phyloP scores from a whole-genome alignment of 306 rosid species.

The Corylus americana region DNA sequence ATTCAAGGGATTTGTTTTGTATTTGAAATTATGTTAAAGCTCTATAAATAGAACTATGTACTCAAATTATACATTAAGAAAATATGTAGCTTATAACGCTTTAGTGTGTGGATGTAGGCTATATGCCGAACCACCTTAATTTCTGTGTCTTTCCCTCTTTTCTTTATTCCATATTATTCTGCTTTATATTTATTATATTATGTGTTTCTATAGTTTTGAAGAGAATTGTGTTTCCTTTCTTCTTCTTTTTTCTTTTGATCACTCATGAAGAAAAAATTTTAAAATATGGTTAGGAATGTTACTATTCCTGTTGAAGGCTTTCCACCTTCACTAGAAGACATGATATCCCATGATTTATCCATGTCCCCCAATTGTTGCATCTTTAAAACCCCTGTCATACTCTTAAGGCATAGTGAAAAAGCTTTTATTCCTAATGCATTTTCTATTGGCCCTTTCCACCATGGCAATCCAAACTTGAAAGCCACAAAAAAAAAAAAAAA shows the following conservation, averaged over 20 bases:
- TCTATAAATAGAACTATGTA: too few relatives aligned
- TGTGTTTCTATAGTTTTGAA: too few relatives aligned
- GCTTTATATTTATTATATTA: too few relatives aligned
- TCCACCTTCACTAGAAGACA: background rate
- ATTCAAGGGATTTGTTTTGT: too few relatives aligned
- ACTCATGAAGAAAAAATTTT: background rate
- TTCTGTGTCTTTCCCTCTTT: too few relatives aligned
- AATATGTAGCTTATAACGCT: too few relatives aligned
- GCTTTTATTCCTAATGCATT: constrained; percentile 8
- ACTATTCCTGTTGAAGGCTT: background rate
- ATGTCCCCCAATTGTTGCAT: constrained; percentile 15
- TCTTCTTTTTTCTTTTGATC: background rate
- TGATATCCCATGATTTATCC: background rate
- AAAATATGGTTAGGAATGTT: background rate
- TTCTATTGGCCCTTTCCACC: constrained; percentile 29
- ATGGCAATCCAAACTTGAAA: background rate
- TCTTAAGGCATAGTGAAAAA: background rate
- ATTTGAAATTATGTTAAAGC: too few relatives aligned
- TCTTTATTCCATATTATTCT: too few relatives aligned
- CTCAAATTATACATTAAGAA: too few relatives aligned
- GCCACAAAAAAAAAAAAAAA: constrained; percentile 2
- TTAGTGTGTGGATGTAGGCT: too few relatives aligned
- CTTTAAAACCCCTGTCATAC: constrained; percentile 21
- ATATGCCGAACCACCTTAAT: too few relatives aligned
- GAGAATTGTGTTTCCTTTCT: too few relatives aligned